Evolutionary conservation across 2,329 filamentous ascomycete species (phyloP), one percentile per base, ranked within the genome.

Genomic region (Verticillium klebahnii): DNA sequence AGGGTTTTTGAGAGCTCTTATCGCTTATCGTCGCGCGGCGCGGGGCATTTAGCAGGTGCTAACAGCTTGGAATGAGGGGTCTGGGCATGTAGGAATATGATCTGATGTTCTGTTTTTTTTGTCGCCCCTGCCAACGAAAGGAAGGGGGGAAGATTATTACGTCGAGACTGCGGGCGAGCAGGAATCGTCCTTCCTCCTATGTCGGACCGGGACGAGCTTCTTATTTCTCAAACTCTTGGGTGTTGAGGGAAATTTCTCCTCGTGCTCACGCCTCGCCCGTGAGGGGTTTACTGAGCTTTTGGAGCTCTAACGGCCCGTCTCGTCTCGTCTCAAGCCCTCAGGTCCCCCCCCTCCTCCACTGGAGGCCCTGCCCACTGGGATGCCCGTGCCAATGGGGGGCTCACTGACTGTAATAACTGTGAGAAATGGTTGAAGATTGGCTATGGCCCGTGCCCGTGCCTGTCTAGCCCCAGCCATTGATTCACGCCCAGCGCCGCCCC

Each of bases 1-100:
- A 36, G 36, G 56, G 34, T 36, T 37, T 58, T 39, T 9, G 56
- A 39, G 23, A 58, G 57, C 57, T 58, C 57, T 58, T 58, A 58
- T 58, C 57, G 57, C 57, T 58, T 58, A 58, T 58, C 57, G 57
- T 50, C 17, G 29, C 15, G 31, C 31, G 55, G 37, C 57, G 57
- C 57, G 57, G 57, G 57, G 57, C 36, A 40, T 19, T 40, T 52
- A 32, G n/a, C 25, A 56, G 54, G 32, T n/a, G 17, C 31, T 19
- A 57, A 37, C n/a, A 57, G 17, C 31, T 34, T 57, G n/a, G 31
- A 56, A 36, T n/a, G 29, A 32, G 25, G 29, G 32, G 54, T 57
- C 55, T 57, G 31, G 55, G 32, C 55, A 36, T 37, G 45, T 52
- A 52, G n/a, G n/a, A 57, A 23, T 19, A 57, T 57, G 55, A 57